A percentile compares a stretch with the other conserved stretches of the same genome.
These are phyloP conservation scores for Closterium sp. DNA, from an alignment of 139 green algal species.

Conservation along the genomic window DNA sequence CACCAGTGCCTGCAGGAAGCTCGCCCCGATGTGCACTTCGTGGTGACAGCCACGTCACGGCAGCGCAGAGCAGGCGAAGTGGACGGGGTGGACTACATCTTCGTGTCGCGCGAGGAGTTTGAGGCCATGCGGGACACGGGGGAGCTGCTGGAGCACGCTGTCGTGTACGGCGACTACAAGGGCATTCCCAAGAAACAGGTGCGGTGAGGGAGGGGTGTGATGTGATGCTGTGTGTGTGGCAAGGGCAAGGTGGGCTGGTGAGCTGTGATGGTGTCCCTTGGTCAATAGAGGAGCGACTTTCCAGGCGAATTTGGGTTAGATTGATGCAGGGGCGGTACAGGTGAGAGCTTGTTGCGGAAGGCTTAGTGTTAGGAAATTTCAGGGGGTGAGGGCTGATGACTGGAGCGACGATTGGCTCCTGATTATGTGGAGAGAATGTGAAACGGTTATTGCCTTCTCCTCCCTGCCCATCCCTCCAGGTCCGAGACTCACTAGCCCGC, in stretches of 20 bases:
- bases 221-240: neutral
- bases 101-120: slow-evolving; percentile 81
- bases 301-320: too few species aligned
- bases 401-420: too few species aligned
- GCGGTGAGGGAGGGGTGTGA: neutral
- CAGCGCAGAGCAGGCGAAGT: slow-evolving; percentile 71
- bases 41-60: slow-evolving; percentile 91
- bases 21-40: slow-evolving; percentile 83
- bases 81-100: slow-evolving; percentile 92
- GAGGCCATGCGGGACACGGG: slow-evolving; percentile 76
- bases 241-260: neutral
- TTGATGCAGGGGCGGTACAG: too few species aligned
- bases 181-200: slow-evolving; percentile 74
- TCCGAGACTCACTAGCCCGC: slow-evolving; percentile 60
- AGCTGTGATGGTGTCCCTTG: too few species aligned
- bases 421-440: too few species aligned
- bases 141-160: slow-evolving; percentile 87
- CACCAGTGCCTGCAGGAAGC: slow-evolving; percentile 43
- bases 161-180: slow-evolving; percentile 98
- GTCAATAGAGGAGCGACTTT: too few species aligned
- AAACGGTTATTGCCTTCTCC: too few species aligned
- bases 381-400: too few species aligned
- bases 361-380: too few species aligned
- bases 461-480: slow-evolving; percentile 7
- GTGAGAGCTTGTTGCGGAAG: too few species aligned